phyloP scores from a whole-genome alignment of 148 eudicot genomes.

The Rhododendron molle region DNA sequence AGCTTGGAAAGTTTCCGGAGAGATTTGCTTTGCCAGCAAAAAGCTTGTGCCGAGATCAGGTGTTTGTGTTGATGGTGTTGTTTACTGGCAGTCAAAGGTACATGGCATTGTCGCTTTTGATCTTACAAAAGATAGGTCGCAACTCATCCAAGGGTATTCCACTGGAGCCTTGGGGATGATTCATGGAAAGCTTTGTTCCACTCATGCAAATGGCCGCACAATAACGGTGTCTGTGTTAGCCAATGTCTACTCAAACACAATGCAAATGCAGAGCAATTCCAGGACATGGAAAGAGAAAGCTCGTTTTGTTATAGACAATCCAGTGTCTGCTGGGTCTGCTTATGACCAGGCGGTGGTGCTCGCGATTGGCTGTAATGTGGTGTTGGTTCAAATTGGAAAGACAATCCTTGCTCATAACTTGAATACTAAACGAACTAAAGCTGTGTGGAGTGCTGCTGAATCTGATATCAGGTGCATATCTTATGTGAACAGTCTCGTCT shows the following conservation, averaged over 20 bases:
- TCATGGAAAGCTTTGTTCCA: conserved; percentile 37
- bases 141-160: conserved; percentile 14
- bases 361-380: conserved; percentile 12
- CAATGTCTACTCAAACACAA: conserved; percentile 26
- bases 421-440: conserved; percentile 17
- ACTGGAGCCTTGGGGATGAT: conserved; percentile 20
- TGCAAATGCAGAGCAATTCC: conserved; percentile 23
- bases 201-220: not conserved
- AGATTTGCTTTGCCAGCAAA: conserved; percentile 39
- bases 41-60: conserved; percentile 19
- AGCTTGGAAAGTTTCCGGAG: conserved; percentile 47
- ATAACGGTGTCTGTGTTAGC: conserved; percentile 18
- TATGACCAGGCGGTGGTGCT: conserved; percentile 11
- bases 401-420: conserved; percentile 14
- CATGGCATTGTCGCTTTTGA: conserved; percentile 37
- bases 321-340: not conserved
- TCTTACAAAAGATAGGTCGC: conserved; percentile 35
- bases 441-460: not conserved
- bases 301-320: not conserved
- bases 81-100: conserved; percentile 34
- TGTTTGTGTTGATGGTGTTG: conserved; percentile 39
- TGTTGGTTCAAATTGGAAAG: conserved; percentile 24
- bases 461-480: conserved; percentile 11
- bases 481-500: conserved; percentile 40
- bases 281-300: conserved; percentile 14